Evolutionary conservation across 2,329 filamentous ascomycete genomes (phyloP).

Genomic region (Colletotrichum musicola): DNA sequence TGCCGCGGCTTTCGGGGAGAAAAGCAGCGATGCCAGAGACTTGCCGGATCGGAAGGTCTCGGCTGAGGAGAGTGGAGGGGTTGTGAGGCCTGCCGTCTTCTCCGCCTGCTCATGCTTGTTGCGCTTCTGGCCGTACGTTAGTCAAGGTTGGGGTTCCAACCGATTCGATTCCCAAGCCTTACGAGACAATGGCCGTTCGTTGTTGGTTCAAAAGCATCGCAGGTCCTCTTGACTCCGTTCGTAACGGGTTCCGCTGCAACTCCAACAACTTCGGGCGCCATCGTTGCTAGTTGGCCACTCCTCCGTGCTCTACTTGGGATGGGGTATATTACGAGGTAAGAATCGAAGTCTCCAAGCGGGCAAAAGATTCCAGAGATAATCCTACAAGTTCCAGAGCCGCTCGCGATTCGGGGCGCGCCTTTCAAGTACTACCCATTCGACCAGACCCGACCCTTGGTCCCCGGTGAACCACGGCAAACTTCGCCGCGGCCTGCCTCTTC

Average conservation of each 20-base stretch:
- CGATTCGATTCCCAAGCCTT: not conserved
- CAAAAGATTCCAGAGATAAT: not conserved
- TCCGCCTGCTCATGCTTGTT: constrained; percentile 5
- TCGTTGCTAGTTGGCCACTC: not conserved
- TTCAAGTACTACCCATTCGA: constrained; percentile 10
- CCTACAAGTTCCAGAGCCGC: not conserved
- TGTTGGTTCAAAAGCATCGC: not conserved
- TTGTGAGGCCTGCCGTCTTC: not conserved
- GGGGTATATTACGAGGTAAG: too few species aligned
- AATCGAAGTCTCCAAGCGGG: too few species aligned
- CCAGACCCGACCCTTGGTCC: too few species aligned
- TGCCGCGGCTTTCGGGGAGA: constrained; percentile 7
- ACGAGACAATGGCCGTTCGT: not conserved
- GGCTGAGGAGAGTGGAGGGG: constrained; percentile 8
- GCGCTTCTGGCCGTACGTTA: constrained; percentile 3
- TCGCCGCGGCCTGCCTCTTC: not conserved
- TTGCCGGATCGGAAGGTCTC: not conserved
- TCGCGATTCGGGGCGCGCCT: not conserved
- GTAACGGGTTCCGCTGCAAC: too few species aligned
- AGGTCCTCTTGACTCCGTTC: constrained; percentile 5
- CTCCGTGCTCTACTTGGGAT: too few species aligned
- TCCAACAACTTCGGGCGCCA: constrained; percentile 2
- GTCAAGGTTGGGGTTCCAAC: too few species aligned
- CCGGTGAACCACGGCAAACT: not conserved
- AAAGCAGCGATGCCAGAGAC: constrained; percentile 16